Evolutionary conservation across 345 rosid genomes (phyloP).

Genomic region (Ailanthus altissimus): DNA sequence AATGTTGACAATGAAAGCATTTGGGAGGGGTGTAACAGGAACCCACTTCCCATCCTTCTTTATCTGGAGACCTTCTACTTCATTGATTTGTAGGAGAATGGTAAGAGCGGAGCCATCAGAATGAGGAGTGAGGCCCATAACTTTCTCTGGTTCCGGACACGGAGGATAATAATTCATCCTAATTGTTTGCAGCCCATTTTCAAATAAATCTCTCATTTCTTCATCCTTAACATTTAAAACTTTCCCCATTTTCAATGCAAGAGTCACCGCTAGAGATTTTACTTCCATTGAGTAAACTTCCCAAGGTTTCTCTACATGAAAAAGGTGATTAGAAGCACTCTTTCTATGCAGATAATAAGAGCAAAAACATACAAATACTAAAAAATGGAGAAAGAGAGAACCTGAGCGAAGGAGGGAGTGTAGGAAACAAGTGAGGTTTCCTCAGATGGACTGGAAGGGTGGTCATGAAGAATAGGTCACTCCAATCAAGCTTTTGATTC

Average conservation of each 20-base stretch:
- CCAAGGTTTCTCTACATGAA: constrained; percentile 20
- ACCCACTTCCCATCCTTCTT: constrained; percentile 38
- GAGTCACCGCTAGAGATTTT: constrained; percentile 14
- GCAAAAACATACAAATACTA: too few relatives aligned
- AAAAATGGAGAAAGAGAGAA: too few relatives aligned
- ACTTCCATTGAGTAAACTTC: constrained; percentile 28
- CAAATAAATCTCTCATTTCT: too few relatives aligned
- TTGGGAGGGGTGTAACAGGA: constrained; percentile 31
- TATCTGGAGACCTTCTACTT: constrained; percentile 35
- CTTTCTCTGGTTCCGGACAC: constrained; percentile 33
- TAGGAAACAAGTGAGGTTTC: too few relatives aligned
- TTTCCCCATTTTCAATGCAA: constrained; percentile 21
- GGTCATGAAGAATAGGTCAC: too few relatives aligned
- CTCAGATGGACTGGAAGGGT: too few relatives aligned
- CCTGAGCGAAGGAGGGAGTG: too few relatives aligned
- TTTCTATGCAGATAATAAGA: too few relatives aligned
- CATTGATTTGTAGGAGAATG: constrained; percentile 32
- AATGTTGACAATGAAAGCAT: constrained; percentile 37
- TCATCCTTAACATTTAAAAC: background rate
- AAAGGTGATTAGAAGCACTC: background rate
- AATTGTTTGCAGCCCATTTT: too few relatives aligned
- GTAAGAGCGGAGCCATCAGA: constrained; percentile 29
- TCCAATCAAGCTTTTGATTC: too few relatives aligned
- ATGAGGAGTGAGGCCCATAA: constrained; percentile 35
- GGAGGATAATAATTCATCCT: constrained; percentile 29